Base-by-base conservation (phyloP, 2,329 filamentous ascomycete genomes). In the Sclerotinia borealis region DNA sequence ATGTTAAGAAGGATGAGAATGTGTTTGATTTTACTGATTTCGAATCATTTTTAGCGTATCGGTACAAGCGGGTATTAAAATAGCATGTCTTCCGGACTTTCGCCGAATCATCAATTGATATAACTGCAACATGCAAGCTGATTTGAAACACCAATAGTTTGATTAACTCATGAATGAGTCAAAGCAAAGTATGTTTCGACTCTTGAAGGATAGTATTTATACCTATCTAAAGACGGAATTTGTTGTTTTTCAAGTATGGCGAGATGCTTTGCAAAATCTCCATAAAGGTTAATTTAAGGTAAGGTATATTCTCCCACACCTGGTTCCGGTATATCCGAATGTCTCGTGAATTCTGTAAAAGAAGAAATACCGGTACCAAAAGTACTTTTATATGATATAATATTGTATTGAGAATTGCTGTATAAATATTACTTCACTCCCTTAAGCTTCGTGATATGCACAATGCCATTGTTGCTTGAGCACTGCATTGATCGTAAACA, bases 71-170 rank as follows among this genome's bases (percentile, higher is more conserved):
- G 51, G 25, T 54, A n/a, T n/a, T n/a, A n/a, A n/a, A n/a, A n/a
- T 56, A 39, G 39, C 54, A 27, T 45, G n/a, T 34, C n/a, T 45
- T 56, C 39, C 54, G 39, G 54, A 56, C 27, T 56, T 56, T 19
- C 17, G 17, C 51, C 54, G 27, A 45, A 10, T 56, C 52, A 56
- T 34, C 7, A 15, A 22, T 52, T 22, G 34, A 17, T n/a, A 52
- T 52, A n/a, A 37, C 34, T 37, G 49, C 19, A n/a, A 37, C 4
- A 17, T 52, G 25, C 31, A 52, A 52, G 37, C 49, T 1, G 7
- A 37, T 52, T 25, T 29, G 52, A 56, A 56, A 56, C 52, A 43
- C 37, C 5, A 55, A 11, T 13, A 41, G 51, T 55, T 55, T 55
- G 13, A 7, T 7, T 19, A 55, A 29, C 31, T 51, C 29, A 55